Percentiles rank a stretch among this genome's conserved stretches.
phyloP scores from a whole-genome alignment of 805 yeast species.

The Candida gorgasii region DNA sequence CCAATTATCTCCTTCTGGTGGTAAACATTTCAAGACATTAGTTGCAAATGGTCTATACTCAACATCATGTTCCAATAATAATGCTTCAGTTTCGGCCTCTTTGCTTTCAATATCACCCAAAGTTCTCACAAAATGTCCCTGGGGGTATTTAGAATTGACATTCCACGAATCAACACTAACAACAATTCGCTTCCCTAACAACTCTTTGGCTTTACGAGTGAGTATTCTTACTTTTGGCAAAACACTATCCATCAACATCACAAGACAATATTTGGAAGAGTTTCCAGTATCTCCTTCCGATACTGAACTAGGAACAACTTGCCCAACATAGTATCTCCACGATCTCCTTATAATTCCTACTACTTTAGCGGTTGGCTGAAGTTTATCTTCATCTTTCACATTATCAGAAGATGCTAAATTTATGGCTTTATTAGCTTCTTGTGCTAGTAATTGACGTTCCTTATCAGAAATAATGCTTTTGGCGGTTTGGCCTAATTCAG shows the following conservation, averaged over 20 bases:
- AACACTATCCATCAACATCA: constrained; percentile 83
- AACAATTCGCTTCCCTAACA: constrained; percentile 87
- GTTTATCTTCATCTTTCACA: constrained; percentile 30
- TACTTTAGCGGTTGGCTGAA: constrained; percentile 91
- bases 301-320: constrained; percentile 76
- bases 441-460: constrained; percentile 71
- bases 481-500: not conserved
- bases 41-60: constrained; percentile 95
- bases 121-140: constrained; percentile 87
- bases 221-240: constrained; percentile 84
- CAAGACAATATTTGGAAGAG: constrained; percentile 77
- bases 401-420: constrained; percentile 45
- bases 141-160: constrained; percentile 75
- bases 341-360: constrained; percentile 87
- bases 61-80: constrained; percentile 90
- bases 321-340: constrained; percentile 97
- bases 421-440: constrained; percentile 71
- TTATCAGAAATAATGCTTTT: constrained; percentile 54
- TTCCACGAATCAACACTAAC: constrained; percentile 95
- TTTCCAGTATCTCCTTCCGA: constrained; percentile 54
- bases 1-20: constrained; percentile 93
- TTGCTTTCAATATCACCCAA: constrained; percentile 90
- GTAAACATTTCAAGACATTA: constrained; percentile 88
- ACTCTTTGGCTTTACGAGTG: constrained; percentile 81
- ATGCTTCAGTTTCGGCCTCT: constrained; percentile 95